phyloP scores from a whole-genome alignment of 768 basidiomycete species.

The Pisolithus microcarpus region DNA sequence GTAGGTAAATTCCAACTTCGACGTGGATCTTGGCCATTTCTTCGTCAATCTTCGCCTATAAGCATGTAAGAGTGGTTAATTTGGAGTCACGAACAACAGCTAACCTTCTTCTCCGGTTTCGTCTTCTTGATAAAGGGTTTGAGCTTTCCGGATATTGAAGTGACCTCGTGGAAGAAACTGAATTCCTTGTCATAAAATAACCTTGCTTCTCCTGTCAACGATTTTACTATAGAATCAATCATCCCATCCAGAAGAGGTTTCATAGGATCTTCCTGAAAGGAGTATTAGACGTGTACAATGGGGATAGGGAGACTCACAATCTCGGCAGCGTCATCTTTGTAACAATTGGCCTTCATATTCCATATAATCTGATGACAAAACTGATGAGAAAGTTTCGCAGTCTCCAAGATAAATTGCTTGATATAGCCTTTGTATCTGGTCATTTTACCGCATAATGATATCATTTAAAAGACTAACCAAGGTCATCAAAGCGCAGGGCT shows the following conservation, averaged over 20 bases:
- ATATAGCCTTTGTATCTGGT: conserved; percentile 65
- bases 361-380: conserved; percentile 99
- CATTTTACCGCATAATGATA: background rate
- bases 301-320: conserved; percentile 42
- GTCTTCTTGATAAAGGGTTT: conserved; percentile 94
- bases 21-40: conserved; percentile 96
- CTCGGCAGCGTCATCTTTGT: conserved; percentile 84
- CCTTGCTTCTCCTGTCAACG: conserved; percentile 83
- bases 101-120: conserved; percentile 93
- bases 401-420: conserved; percentile 91
- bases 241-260: conserved; percentile 91
- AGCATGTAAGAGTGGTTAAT: conserved; percentile 1
- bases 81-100: background rate
- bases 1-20: conserved; percentile 93
- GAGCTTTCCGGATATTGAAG: conserved; percentile 95
- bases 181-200: conserved; percentile 94
- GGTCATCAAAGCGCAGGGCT: conserved; percentile 81
- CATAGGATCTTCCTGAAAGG: conserved; percentile 80
- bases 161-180: conserved; percentile 91
- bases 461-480: conserved; percentile 45
- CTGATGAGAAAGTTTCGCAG: conserved; percentile 90
- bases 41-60: conserved; percentile 94
- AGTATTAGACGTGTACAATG: conserved; percentile 1
- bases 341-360: conserved; percentile 99
- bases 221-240: conserved; percentile 70